phyloP scores from a whole-genome alignment of 108 stramenopile species.

The Chaetoceros tenuissimus region DNA sequence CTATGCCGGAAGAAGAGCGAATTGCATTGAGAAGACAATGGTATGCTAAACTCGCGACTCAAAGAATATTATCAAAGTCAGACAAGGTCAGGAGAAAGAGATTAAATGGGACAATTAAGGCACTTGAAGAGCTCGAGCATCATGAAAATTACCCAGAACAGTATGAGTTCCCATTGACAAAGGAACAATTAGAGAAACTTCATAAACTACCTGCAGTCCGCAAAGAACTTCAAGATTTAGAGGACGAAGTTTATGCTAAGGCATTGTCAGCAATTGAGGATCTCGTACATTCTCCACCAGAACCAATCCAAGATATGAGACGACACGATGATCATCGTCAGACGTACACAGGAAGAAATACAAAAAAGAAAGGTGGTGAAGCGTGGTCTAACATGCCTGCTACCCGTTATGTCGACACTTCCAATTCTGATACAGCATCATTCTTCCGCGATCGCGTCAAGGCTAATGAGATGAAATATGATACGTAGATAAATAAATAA shows the following conservation, averaged over 20 bases:
- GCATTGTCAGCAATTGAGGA: constrained; percentile 40
- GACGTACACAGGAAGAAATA: constrained; percentile 63
- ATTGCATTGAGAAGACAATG: constrained; percentile 42
- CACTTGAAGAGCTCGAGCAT: constrained; percentile 32
- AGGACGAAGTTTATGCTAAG: constrained; percentile 8
- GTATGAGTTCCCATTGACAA: neutral
- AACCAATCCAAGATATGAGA: constrained; percentile 70
- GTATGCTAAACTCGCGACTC: constrained; percentile 73
- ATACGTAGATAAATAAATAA: neutral
- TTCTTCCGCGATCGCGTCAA: constrained; percentile 24
- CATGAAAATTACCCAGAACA: constrained; percentile 9
- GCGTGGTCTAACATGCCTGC: constrained; percentile 76
- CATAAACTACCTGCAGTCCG: neutral
- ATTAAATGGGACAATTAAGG: constrained; percentile 25
- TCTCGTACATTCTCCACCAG: constrained; percentile 67
- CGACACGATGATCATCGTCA: constrained; percentile 74
- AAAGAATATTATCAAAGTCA: constrained; percentile 44
- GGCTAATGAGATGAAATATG: constrained; percentile 3
- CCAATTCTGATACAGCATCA: constrained; percentile 10
- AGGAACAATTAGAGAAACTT: constrained; percentile 3
- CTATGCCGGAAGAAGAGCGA: constrained; percentile 48
- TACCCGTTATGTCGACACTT: constrained; percentile 23
- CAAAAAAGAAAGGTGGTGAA: constrained; percentile 41
- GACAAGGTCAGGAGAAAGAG: constrained; percentile 49
- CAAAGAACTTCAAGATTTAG: neutral